Percentiles rank a stretch among this genome's conserved stretches.
phyloP scores from a whole-genome alignment of 1,139 yeast species.

The Pichia sp. region DNA sequence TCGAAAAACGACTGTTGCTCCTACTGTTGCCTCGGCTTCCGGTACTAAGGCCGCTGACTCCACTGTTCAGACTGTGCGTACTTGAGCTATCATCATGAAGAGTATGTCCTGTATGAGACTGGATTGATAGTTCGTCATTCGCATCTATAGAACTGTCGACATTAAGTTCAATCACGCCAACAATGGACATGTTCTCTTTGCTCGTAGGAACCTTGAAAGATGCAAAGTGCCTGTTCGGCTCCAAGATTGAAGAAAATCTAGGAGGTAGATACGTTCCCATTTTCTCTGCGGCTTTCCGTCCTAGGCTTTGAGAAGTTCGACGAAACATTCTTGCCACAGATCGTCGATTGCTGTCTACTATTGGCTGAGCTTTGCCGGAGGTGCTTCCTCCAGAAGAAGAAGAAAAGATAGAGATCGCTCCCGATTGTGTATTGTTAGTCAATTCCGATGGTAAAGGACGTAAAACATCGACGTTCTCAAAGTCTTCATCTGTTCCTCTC shows the following conservation, averaged over 20 bases:
- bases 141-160: background rate
- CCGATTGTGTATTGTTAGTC: conserved; percentile 6
- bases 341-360: conserved; percentile 63
- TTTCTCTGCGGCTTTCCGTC: conserved; percentile 76
- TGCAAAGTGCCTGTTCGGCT: conserved; percentile 93
- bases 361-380: conserved; percentile 47
- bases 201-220: conserved; percentile 75
- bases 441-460: conserved; percentile 20
- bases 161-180: conserved; percentile 42
- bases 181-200: conserved; percentile 59
- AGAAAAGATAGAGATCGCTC: conserved; percentile 30
- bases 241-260: conserved; percentile 78
- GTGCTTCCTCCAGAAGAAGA: conserved; percentile 36
- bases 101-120: conserved; percentile 21
- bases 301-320: conserved; percentile 47
- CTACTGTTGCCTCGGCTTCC: conserved; percentile 1
- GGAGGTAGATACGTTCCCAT: conserved; percentile 87
- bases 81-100: conserved; percentile 19
- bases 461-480: conserved; percentile 21
- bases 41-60: conserved; percentile 24
- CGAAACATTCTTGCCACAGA: conserved; percentile 69
- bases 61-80: conserved; percentile 2
- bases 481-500: conserved; percentile 30
- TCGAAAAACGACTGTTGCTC: background rate
- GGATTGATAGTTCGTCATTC: conserved; percentile 11